Evolutionary conservation across 139 green algal genomes (phyloP), one percentile per base, ranked within the genome.

Genomic region (Chara braunii): DNA sequence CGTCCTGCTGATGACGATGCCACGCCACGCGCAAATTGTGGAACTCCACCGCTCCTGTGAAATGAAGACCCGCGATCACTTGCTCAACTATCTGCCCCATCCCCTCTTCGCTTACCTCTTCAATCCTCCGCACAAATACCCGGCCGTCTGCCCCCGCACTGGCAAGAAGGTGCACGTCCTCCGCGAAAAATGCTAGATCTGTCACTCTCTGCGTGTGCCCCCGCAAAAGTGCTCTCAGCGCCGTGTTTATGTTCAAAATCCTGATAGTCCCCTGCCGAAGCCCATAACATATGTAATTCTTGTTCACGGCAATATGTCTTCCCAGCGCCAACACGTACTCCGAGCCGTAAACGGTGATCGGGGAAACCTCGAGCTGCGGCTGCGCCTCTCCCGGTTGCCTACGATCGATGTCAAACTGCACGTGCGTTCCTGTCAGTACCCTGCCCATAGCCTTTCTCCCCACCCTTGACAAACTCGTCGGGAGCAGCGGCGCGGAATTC

Each of bases 251-350:
- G 3, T 55, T 80, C 0, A 78, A 35, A 2, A 78, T 37, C 12
- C 69, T 48, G 24, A 78, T 55, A 11, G 55, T 26, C 24, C 29
- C 69, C 18, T 23, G 22, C 43, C 23, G 34, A 3, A 78, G 44
- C 22, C 36, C 65, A 5, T 78, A 78, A 44, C 68, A 80, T 33
- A 78, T 80, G 26, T 78, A 78, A 31, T 33, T 22, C 22, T 24
- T 18, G 50, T 78, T 78, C 33, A 78, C 69, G 4, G 69, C 69
- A 2, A 78, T 76, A 37, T 58, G 7, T 0, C 67, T 31, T 0
- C 69, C 69, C n/a, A 40, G 48, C 26, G 48, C 40, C 37, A 63
- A 9, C 23, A 37, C 22, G 23, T 50, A 18, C 33, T 80, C 69
- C 18, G 68, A 75, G 7, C 11, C 24, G 11, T 75, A 75, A 18